phyloP scores from a whole-genome alignment of 768 basidiomycete species.

The Russula emetica region DNA sequence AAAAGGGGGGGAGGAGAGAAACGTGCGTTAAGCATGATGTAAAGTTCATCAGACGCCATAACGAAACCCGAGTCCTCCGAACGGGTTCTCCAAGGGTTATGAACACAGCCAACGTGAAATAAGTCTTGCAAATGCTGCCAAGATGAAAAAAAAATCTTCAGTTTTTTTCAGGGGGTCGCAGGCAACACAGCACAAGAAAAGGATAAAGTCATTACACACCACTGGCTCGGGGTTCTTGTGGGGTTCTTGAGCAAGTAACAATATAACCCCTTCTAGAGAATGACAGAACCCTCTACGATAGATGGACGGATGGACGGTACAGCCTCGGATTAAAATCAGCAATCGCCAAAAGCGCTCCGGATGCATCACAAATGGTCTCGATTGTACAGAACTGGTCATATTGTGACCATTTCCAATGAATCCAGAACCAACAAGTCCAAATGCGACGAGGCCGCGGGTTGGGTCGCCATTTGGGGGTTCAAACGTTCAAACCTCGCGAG shows the following conservation, averaged over 20 bases:
- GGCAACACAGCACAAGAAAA: background rate
- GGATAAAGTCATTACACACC: background rate
- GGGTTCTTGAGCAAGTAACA: background rate
- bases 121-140: background rate
- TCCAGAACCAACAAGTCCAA: background rate
- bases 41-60: background rate
- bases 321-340: background rate
- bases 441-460: background rate
- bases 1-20: no score
- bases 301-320: background rate
- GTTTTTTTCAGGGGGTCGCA: background rate
- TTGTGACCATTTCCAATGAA: background rate
- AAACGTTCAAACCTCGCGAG: background rate
- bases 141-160: background rate
- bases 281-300: background rate
- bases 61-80: background rate
- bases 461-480: background rate
- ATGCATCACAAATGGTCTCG: background rate
- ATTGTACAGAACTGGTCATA: background rate
- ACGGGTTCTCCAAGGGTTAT: background rate
- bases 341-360: background rate
- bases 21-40: background rate
- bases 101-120: background rate
- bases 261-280: background rate
- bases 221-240: background rate